Evolutionary conservation across 352 stramenopile genomes (phyloP).

Genomic region (Globisporangium paroecandrum): DNA sequence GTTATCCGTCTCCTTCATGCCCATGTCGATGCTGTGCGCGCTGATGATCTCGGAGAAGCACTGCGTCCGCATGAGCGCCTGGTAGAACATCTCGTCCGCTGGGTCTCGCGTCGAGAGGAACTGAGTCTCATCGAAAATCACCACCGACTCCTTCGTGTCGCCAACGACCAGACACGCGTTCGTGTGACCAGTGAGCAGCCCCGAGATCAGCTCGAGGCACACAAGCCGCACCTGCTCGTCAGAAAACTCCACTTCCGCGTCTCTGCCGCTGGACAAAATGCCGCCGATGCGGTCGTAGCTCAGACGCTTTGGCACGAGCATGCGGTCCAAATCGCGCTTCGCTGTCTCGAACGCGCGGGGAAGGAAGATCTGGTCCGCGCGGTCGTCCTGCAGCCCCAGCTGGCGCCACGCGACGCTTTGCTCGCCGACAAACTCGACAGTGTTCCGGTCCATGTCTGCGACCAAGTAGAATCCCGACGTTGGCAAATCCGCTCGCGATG

Average conservation of each 20-base stretch:
- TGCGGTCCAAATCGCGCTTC: constrained; percentile 49
- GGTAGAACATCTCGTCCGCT: constrained; percentile 63
- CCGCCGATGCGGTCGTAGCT: constrained; percentile 42
- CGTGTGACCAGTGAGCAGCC: constrained; percentile 62
- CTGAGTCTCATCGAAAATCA: constrained; percentile 86
- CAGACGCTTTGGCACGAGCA: constrained; percentile 38
- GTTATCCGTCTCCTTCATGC: constrained; percentile 26
- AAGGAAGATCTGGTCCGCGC: constrained; percentile 41
- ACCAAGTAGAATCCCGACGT: constrained; percentile 70
- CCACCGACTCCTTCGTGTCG: constrained; percentile 82
- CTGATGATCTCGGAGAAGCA: constrained; percentile 85
- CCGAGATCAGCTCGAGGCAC: constrained; percentile 66
- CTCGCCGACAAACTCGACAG: constrained; percentile 66
- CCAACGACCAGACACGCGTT: constrained; percentile 77
- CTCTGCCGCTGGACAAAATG: neutral
- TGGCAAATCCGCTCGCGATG: constrained; percentile 51
- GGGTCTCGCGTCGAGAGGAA: constrained; percentile 62
- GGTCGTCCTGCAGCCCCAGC: constrained; percentile 48
- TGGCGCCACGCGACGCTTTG: constrained; percentile 54
- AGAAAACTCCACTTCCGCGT: constrained; percentile 8
- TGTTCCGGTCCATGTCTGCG: constrained; percentile 64
- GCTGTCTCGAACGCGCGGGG: constrained; percentile 50
- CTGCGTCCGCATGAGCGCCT: constrained; percentile 67
- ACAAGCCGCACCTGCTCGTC: constrained; percentile 55
- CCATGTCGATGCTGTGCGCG: constrained; percentile 65